Percentiles rank a stretch among this genome's conserved stretches.
Conservation (phyloP, 2,329 filamentous ascomycete species). For the Xylaria multiplex region DNA sequence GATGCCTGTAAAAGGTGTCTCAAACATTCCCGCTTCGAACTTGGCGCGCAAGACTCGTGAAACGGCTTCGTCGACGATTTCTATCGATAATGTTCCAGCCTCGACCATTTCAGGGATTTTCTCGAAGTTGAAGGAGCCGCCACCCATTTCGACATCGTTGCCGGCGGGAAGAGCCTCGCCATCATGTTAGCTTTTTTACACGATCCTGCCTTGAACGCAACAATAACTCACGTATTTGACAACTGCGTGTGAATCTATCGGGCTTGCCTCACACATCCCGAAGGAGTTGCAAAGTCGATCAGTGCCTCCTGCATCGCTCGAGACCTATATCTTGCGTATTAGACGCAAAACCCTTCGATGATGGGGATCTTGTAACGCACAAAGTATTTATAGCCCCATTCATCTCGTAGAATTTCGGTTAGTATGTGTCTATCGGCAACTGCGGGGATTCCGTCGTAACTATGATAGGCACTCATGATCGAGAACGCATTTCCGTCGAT, state of each 20-base stretch:
- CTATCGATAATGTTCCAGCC: slow-evolving; percentile 67
- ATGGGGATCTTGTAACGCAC: slow-evolving; percentile 51
- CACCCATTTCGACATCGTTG: slow-evolving; percentile 80
- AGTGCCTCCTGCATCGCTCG: slow-evolving; percentile 75
- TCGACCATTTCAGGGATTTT: slow-evolving; percentile 72
- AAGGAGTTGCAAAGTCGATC: slow-evolving; percentile 73
- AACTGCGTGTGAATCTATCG: slow-evolving; percentile 72
- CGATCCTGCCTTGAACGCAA: too few species aligned
- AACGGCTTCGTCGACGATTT: slow-evolving; percentile 73
- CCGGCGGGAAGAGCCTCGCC: slow-evolving; percentile 69
- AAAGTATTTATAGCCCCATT: slow-evolving; percentile 80
- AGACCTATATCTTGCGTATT: slow-evolving; percentile 51
- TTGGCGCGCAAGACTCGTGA: slow-evolving; percentile 72
- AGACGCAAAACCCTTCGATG: slow-evolving; percentile 32
- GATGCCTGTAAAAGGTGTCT: slow-evolving; percentile 72
- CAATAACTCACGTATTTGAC: slow-evolving; percentile 60
- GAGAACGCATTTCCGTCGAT: slow-evolving; percentile 73
- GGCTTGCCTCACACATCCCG: slow-evolving; percentile 67
- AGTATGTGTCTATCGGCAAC: slow-evolving; percentile 73
- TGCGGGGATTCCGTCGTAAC: slow-evolving; percentile 76
- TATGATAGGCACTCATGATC: slow-evolving; percentile 80
- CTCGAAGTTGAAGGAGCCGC: slow-evolving; percentile 76
- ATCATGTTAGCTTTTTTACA: slow-evolving; percentile 14
- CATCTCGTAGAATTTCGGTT: slow-evolving; percentile 73
- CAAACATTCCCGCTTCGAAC: slow-evolving; percentile 76